A percentile compares a stretch with the other conserved stretches of the same genome.
Conservation (phyloP, 2,329 filamentous ascomycete species). For the Arachnopeziza araneosa region DNA sequence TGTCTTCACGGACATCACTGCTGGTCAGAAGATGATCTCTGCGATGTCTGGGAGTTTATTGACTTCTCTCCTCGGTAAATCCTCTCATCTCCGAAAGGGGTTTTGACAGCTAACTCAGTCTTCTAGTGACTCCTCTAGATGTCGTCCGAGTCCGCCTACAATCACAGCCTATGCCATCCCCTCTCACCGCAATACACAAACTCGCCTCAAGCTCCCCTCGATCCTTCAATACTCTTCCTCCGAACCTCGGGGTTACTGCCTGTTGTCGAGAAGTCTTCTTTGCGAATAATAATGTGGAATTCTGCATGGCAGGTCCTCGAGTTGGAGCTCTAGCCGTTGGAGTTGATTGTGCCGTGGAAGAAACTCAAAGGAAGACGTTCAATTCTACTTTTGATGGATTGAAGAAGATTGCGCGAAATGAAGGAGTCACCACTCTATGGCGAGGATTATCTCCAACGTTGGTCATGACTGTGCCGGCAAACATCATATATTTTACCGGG, state of each 20-base stretch:
- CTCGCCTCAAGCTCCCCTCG: slow-evolving; percentile 48
- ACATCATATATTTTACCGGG: slow-evolving; percentile 97
- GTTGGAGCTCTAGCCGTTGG: slow-evolving; percentile 32
- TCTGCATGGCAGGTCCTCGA: slow-evolving; percentile 38
- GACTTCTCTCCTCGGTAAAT: slow-evolving; percentile 77
- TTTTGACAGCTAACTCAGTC: slow-evolving; percentile 4
- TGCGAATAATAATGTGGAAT: slow-evolving; percentile 72
- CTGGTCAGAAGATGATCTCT: slow-evolving; percentile 89
- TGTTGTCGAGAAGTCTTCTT: slow-evolving; percentile 98
- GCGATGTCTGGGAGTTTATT: slow-evolving; percentile 86
- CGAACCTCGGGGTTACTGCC: slow-evolving; percentile 82
- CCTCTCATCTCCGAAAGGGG: neutral
- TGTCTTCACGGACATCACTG: slow-evolving; percentile 61
- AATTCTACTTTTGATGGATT: slow-evolving; percentile 89
- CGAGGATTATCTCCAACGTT: slow-evolving; percentile 89
- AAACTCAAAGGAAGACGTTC: slow-evolving; percentile 76
- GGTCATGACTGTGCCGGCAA: slow-evolving; percentile 88
- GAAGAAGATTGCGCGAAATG: slow-evolving; percentile 89
- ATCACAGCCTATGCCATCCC: slow-evolving; percentile 60
- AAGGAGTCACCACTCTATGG: slow-evolving; percentile 84
- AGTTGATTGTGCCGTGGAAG: slow-evolving; percentile 77
- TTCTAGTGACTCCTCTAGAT: slow-evolving; percentile 83
- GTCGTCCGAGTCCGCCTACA: slow-evolving; percentile 94
- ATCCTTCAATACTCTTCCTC: slow-evolving; percentile 63
- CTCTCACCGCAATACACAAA: slow-evolving; percentile 46